A percentile compares a stretch with the other conserved stretches of the same genome.
These are phyloP conservation scores for Gentiana straminea DNA, from an alignment of 257 asterid genomes.

Conservation along the genomic window DNA sequence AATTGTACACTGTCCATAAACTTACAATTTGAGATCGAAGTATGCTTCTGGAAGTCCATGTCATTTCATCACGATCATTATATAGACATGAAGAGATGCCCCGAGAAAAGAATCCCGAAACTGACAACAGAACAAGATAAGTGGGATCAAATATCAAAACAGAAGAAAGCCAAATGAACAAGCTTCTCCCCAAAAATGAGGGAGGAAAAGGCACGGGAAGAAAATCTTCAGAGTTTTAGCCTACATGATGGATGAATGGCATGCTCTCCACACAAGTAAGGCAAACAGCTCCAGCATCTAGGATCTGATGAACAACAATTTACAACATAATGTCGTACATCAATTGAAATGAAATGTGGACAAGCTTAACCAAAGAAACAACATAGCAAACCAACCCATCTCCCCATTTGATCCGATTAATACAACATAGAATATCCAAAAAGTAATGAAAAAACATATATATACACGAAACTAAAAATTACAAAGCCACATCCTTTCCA, in stretches of 20 bases:
- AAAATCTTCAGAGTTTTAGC: background rate
- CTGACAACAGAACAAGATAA: slow-evolving; percentile 12
- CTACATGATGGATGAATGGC: slow-evolving; percentile 8
- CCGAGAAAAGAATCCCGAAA: slow-evolving; percentile 12
- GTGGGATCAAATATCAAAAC: background rate
- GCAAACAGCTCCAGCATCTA: slow-evolving; percentile 16
- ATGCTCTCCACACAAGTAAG: slow-evolving; percentile 6
- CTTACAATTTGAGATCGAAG: slow-evolving; percentile 19
- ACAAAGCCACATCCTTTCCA: background rate
- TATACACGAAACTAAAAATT: background rate
- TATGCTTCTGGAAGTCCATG: slow-evolving; percentile 20
- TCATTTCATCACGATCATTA: slow-evolving; percentile 20
- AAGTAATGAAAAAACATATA: background rate
- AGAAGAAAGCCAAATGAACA: background rate
- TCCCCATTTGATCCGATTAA: no score
- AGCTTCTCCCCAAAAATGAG: background rate
- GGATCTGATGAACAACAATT: slow-evolving; percentile 10
- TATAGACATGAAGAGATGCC: slow-evolving; percentile 12
- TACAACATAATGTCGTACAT: background rate
- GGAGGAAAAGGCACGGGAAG: background rate
- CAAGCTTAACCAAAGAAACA: background rate
- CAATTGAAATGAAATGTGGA: background rate
- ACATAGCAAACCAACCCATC: background rate
- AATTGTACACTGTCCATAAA: background rate
- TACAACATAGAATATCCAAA: background rate